Evolutionary conservation across 306 rosid species (phyloP), one percentile per base, ranked within the genome.

Genomic region (Inga oerstediana): DNA sequence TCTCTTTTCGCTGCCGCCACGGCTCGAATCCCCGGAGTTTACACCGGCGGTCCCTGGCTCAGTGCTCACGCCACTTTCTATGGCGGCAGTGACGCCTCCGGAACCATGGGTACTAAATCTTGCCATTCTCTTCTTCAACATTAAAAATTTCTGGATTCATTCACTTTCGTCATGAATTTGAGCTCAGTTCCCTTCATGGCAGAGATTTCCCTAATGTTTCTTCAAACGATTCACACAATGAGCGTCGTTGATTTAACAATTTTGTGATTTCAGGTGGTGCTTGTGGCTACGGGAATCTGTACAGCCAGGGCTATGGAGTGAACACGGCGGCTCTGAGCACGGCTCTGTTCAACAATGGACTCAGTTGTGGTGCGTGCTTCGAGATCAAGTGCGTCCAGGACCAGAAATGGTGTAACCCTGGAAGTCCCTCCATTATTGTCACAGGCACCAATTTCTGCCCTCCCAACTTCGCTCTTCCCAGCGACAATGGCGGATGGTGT

Each of bases 21-120:
- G 41, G 97, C 95, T 17, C 76, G 88, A 79, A 90, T 94, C 85
- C 97, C 95, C 0, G 98, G 98, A 1, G 74, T 83, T 32, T 92
- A 82, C 93, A 19, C 89, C 61, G 95, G 87, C 3, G 95, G 97
- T 3, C 7, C 93, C 1, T 94, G 98, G 98, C 81, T 87, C 45
- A 74, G 71, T n/a, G 95, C 98, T 11, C 98, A 94, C 35, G 98
- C 98, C 64, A 94, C 98, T 65, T 94, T 94, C 90, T 94, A 94
- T 49, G 97, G 98, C 67, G 98, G 98, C 86, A 90, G 88, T 44
- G 97, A 94, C 62, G 98, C 97, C 54, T 92, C 97, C 19, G 97
- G 97, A 74, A 92, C 98, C 41, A 94, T 94, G 98, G 98, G 98
- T 90, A 81, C 68, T 24, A 0, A 16, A 7, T 46, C 39, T 10